Percentiles rank a stretch among this genome's conserved stretches.
Evolutionary conservation across 208 protist species (phyloP).

Genomic region (Leishmania braziliensis): DNA sequence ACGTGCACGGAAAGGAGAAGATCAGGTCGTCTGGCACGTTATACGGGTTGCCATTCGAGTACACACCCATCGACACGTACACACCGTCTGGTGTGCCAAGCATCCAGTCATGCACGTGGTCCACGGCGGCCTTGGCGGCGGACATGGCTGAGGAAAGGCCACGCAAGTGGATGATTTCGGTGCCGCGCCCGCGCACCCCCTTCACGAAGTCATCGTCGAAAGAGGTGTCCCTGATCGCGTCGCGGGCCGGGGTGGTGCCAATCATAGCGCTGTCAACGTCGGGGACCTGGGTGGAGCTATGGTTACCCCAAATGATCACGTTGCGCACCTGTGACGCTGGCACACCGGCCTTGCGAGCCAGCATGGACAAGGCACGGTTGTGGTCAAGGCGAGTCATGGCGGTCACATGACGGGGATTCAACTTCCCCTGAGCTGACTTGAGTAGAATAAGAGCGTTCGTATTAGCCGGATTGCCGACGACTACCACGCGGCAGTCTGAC

Average conservation of each 20-base stretch:
- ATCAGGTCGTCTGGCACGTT: conserved; percentile 89
- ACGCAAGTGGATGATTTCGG: conserved; percentile 88
- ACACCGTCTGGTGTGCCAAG: conserved; percentile 57
- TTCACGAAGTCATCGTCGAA: conserved; percentile 80
- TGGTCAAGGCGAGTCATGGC: conserved; percentile 97
- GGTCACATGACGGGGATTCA: conserved; percentile 92
- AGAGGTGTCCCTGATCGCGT: conserved; percentile 74
- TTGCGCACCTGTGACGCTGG: conserved; percentile 82
- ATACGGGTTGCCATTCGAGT: conserved; percentile 91
- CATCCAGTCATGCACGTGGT: conserved; percentile 80
- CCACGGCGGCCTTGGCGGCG: conserved; percentile 81
- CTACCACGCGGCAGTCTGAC: conserved; percentile 79
- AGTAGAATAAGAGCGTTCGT: conserved; percentile 97
- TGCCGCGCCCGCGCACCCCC: conserved; percentile 92
- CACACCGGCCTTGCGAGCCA: conserved; percentile 76
- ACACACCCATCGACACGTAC: conserved; percentile 94
- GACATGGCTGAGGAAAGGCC: conserved; percentile 93
- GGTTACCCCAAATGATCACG: conserved; percentile 97
- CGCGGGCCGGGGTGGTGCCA: conserved; percentile 44
- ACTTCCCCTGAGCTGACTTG: conserved; percentile 54
- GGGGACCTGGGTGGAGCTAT: conserved; percentile 93
- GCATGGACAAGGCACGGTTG: conserved; percentile 92
- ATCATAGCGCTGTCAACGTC: conserved; percentile 86
- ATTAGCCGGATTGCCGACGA: conserved; percentile 98
- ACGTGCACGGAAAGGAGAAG: conserved; percentile 95